Evolutionary conservation across 441 rosid species (phyloP), one percentile per base, ranked within the genome.

Genomic region (Euphorbia schlechtendalii): DNA sequence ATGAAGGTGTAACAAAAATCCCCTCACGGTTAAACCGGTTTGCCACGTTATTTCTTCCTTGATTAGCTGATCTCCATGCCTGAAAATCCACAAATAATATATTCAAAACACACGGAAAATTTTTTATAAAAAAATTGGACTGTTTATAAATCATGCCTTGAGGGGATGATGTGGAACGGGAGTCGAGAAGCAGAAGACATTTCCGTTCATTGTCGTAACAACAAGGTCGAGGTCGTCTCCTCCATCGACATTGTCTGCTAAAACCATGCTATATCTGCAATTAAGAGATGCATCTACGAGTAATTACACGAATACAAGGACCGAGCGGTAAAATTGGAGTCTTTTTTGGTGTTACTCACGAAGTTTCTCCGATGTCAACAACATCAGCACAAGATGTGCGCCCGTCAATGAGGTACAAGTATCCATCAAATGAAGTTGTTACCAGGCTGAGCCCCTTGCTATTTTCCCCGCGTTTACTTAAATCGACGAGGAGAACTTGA

Each of bases 191-290:
- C 98, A 95, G 71, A 95, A 92, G 66, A 95, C 98, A 65, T 95
- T 95, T 59, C 99, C 98, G 32, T 92, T 95, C 99, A 90, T 95
- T 60, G 99, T 95, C 61, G 99, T 80, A 63, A 95, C 97, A 52
- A 92, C 71, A 70, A 95, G 98, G 83, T 95, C 98, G 65, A 95
- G 96, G 80, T 95, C 99, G 80, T 92, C 99, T 63, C 99, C 98
- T 69, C 98, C 99, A 54, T 95, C 99, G 58, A 92, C 93, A 78
- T 95, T 95, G 75, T 95, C 99, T 51, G 99, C 98, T 77, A 95
- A 76, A 75, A 90, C 98, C 93, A 84, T 92, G 85, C 92, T 88
- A 77, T 95, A 95, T 73, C 99, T 96, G 90, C 63, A 58, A 68
- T 48, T 25, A 58, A 66, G 36, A 74, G 46, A 74, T 36, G 46